Conservation (phyloP, 208 protist genomes). For the Strigomonas culicis region DNA sequence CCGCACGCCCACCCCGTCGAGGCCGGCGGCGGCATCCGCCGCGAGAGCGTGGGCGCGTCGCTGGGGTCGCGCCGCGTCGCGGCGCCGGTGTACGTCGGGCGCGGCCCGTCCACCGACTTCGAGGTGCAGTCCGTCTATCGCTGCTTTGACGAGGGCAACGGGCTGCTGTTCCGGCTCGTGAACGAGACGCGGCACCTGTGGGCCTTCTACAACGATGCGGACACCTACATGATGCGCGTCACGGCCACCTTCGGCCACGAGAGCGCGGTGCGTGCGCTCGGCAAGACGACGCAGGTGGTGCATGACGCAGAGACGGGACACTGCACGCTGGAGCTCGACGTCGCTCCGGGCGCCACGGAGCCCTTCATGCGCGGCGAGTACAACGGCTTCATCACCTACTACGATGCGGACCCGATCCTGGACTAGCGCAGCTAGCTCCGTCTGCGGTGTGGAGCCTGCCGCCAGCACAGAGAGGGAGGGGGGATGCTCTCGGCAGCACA, state of each 20-base stretch:
- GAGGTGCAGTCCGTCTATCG: slow-evolving; percentile 39
- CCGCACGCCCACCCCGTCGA: neutral
- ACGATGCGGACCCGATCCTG: slow-evolving; percentile 38
- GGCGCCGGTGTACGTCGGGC: too few species aligned
- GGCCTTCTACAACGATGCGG: slow-evolving; percentile 82
- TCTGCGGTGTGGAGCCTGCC: too few species aligned
- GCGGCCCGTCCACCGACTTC: slow-evolving; percentile 36
- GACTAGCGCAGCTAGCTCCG: too few species aligned
- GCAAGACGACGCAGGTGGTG: slow-evolving; percentile 27
- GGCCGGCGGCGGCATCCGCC: too few species aligned
- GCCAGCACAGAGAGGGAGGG: too few species aligned
- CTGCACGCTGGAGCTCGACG: slow-evolving; percentile 34
- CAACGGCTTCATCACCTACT: slow-evolving; percentile 53
- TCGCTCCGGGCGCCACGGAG: slow-evolving; percentile 51
- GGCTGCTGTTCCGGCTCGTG: slow-evolving; percentile 74
- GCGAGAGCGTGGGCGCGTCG: too few species aligned
- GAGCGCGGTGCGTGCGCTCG: slow-evolving; percentile 42
- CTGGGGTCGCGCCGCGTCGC: too few species aligned
- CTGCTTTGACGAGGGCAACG: slow-evolving; percentile 70
- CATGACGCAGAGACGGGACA: slow-evolving; percentile 38
- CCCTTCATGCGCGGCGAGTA: slow-evolving; percentile 77
- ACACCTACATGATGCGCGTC: slow-evolving; percentile 55
- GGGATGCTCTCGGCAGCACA: too few species aligned
- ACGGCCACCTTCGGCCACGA: slow-evolving; percentile 58
- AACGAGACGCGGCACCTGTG: slow-evolving; percentile 46